Conservation (phyloP, 148 eudicot genomes). For the Rhododendron kiyosumense region DNA sequence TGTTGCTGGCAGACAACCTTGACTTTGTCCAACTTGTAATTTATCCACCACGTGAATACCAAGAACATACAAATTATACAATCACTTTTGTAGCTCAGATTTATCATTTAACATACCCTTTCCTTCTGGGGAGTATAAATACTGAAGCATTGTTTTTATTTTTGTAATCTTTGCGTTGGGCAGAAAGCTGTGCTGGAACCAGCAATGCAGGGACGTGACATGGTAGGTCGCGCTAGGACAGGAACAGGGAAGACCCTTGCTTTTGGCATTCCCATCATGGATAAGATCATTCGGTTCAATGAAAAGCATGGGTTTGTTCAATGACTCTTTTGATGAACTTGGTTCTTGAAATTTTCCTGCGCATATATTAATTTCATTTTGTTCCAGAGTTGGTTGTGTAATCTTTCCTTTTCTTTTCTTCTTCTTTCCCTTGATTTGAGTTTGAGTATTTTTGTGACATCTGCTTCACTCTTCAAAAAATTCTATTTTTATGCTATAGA, state of each 20-base stretch:
- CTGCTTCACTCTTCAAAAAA: background rate
- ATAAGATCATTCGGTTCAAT: slow-evolving; percentile 74
- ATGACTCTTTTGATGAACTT: background rate
- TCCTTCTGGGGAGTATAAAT: background rate
- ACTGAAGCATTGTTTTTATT: background rate
- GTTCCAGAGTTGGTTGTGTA: background rate
- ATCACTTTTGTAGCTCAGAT: background rate
- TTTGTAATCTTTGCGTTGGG: background rate
- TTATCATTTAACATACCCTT: background rate
- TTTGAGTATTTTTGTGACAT: background rate
- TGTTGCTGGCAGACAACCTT: background rate
- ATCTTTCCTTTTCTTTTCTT: background rate
- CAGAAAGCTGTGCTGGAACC: slow-evolving; percentile 98
- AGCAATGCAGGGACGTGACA: slow-evolving; percentile 94
- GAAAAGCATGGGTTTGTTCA: slow-evolving; percentile 61
- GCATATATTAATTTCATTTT: background rate
- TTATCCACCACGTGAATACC: background rate
- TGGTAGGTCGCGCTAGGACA: slow-evolving; percentile 95
- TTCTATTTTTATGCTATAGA: slow-evolving; percentile 22
- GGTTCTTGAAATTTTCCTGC: background rate
- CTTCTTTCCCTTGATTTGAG: background rate
- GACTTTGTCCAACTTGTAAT: background rate
- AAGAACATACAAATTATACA: background rate
- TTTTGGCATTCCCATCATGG: slow-evolving; percentile 95
- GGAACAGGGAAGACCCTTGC: slow-evolving; percentile 99